A percentile compares a stretch with the other conserved stretches of the same genome.
Conservation (phyloP, 2,329 filamentous ascomycete species). For the Aspergillus sp. region DNA sequence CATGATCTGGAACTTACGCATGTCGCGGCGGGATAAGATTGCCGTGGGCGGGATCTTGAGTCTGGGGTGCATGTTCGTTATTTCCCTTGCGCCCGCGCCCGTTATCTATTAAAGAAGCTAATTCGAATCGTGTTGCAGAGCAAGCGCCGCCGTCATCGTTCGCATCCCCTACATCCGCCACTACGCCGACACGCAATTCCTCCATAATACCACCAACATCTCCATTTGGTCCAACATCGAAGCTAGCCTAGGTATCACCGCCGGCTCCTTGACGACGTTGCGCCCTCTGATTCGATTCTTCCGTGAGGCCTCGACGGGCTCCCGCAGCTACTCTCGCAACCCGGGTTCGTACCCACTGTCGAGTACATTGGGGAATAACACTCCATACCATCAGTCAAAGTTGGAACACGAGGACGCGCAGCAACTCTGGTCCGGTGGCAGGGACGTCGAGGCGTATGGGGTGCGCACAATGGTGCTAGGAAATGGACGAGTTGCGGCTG, state of each 20-base stretch:
- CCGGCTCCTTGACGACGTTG: slow-evolving; percentile 30
- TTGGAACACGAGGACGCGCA: slow-evolving; percentile 3
- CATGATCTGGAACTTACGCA: slow-evolving; percentile 50
- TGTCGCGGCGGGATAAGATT: slow-evolving; percentile 46
- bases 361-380: slow-evolving; percentile 6
- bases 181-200: slow-evolving; percentile 14
- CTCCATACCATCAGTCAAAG: slow-evolving; percentile 2
- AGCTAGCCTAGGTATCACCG: slow-evolving; percentile 32
- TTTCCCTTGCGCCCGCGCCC: slow-evolving; percentile 4
- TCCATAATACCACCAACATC: slow-evolving; percentile 39
- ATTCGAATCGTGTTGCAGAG: slow-evolving; percentile 9
- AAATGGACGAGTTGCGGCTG: slow-evolving; percentile 3
- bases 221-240: slow-evolving; percentile 32
- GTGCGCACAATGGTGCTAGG: slow-evolving; percentile 20
- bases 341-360: slow-evolving; percentile 15
- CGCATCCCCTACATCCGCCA: slow-evolving; percentile 13
- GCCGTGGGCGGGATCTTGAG: slow-evolving; percentile 47
- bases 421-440: slow-evolving; percentile 12
- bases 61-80: slow-evolving; percentile 45
- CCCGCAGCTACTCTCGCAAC: slow-evolving; percentile 8
- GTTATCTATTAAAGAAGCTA: slow-evolving; percentile 16
- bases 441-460: slow-evolving; percentile 13
- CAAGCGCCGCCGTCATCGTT: slow-evolving; percentile 18
- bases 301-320: slow-evolving; percentile 16
- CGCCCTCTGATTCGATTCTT: slow-evolving; percentile 40